Conservation (phyloP, 1,284 basidiomycete species). For the Sporisorium graminicola region DNA sequence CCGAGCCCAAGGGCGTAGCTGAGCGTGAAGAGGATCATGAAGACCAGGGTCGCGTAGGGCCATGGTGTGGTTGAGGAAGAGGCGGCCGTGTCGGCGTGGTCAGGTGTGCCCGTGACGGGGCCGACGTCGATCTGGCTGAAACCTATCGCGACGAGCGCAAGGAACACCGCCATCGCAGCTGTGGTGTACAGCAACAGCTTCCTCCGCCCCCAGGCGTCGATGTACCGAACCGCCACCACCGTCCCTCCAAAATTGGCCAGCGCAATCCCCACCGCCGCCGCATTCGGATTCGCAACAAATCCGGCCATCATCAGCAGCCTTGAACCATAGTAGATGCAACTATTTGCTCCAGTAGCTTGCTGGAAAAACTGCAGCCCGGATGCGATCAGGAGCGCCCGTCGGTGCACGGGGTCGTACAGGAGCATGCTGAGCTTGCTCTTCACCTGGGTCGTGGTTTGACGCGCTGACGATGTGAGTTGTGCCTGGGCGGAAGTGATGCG, state of each 20-base stretch:
- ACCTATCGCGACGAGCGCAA: conserved; percentile 46
- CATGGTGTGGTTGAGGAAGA: conserved; percentile 32
- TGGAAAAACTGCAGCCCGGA: conserved; percentile 56
- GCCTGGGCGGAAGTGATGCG: conserved; percentile 17
- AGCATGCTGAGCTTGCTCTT: conserved; percentile 45
- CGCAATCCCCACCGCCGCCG: conserved; percentile 56
- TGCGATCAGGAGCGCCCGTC: conserved; percentile 53
- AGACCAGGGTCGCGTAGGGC: conserved; percentile 46
- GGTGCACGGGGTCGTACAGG: conserved; percentile 32
- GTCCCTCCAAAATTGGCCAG: conserved; percentile 62
- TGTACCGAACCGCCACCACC: conserved; percentile 49
- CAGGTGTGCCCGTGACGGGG: conserved; percentile 11
- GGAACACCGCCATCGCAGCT: conserved; percentile 35
- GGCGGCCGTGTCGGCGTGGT: neutral
- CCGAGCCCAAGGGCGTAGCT: conserved; percentile 61
- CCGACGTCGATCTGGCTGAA: conserved; percentile 47
- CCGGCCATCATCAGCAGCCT: conserved; percentile 59
- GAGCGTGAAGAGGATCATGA: conserved; percentile 53
- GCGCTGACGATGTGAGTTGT: conserved; percentile 21
- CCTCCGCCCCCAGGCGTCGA: conserved; percentile 56
- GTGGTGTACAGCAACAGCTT: conserved; percentile 59
- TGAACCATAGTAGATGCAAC: conserved; percentile 53
- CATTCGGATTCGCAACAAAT: conserved; percentile 59
- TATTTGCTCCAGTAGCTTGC: conserved; percentile 44
- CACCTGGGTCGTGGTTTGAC: conserved; percentile 17